Percentiles rank a stretch among this genome's conserved stretches.
Conservation (phyloP, 2,329 filamentous ascomycete genomes). For the Diaporthe helianthi region DNA sequence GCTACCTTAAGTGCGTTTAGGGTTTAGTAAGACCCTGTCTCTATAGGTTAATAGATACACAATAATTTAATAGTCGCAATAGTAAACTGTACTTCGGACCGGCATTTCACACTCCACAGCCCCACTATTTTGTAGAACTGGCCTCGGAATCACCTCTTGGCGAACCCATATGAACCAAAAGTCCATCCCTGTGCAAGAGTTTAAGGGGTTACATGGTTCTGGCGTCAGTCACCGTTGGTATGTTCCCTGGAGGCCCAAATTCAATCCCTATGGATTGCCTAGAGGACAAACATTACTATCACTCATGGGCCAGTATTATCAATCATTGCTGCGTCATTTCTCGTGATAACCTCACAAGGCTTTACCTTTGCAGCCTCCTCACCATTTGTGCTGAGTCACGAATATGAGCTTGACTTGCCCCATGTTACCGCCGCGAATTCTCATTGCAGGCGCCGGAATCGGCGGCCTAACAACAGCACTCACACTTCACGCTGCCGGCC, state of each 20-base stretch:
- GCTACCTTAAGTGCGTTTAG: too few relatives aligned
- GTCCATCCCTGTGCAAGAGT: not conserved
- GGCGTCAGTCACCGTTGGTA: not conserved
- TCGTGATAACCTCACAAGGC: not conserved
- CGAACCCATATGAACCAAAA: not conserved
- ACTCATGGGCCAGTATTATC: not conserved
- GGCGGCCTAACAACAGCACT: slow-evolving; percentile 41
- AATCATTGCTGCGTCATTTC: not conserved
- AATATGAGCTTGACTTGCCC: not conserved
- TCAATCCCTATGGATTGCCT: not conserved
- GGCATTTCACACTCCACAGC: slow-evolving; percentile 6
- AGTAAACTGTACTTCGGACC: not conserved
- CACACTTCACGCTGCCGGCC: slow-evolving; percentile 42
- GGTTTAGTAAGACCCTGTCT: too few relatives aligned
- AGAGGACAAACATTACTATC: not conserved
- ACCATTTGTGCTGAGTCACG: not conserved
- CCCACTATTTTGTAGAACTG: not conserved
- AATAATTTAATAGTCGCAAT: too few relatives aligned
- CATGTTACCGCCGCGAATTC: slow-evolving; percentile 37
- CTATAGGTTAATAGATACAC: too few relatives aligned
- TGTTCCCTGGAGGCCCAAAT: not conserved
- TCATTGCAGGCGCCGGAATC: slow-evolving; percentile 44
- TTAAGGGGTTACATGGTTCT: not conserved
- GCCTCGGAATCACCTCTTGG: not conserved
- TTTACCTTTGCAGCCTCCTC: not conserved